Conservation (phyloP, 78 protist species). For the Dictyostelium firmibasis region DNA sequence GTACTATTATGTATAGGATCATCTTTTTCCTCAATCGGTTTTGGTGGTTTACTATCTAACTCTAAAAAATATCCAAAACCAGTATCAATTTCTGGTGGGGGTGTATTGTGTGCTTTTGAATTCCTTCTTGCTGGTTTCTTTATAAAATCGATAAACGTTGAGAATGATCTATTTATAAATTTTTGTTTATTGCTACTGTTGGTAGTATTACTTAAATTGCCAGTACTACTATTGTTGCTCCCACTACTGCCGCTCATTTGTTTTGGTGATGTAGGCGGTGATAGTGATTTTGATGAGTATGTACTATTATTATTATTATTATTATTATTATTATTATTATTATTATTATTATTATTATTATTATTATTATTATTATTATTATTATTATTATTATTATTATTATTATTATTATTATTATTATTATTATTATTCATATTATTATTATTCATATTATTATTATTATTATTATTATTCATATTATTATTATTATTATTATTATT, state of each 20-base stretch:
- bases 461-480: neutral
- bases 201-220: neutral
- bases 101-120: neutral
- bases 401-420: neutral
- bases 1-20: neutral
- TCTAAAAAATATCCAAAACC: conserved; percentile 1
- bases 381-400: neutral
- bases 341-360: neutral
- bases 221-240: neutral
- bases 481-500: neutral
- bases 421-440: neutral
- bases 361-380: neutral
- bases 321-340: neutral
- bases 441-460: neutral
- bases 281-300: neutral
- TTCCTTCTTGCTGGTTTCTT: neutral
- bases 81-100: neutral
- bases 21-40: neutral
- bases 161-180: neutral
- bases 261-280: conserved; percentile 7
- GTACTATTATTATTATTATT: neutral
- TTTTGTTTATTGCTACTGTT: neutral
- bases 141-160: neutral
- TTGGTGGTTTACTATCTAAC: conserved; percentile 8
- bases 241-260: neutral